phyloP scores from a whole-genome alignment of 768 basidiomycete species.

The Tulasnella sp. region DNA sequence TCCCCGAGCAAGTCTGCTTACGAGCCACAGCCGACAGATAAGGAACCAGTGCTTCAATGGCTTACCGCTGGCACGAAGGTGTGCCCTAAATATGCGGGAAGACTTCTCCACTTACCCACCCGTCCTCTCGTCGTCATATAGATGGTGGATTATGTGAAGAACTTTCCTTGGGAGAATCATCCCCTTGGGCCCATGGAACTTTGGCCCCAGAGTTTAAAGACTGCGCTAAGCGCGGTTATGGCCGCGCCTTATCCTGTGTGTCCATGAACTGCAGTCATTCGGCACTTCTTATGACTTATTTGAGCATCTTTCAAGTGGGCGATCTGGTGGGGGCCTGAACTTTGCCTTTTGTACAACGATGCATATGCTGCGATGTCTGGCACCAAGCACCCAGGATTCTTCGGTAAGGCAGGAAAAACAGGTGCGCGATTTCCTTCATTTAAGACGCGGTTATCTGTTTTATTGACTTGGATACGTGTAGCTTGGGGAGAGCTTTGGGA shows the following conservation, averaged over 20 bases:
- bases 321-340: slow-evolving; percentile 32
- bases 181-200: slow-evolving; percentile 25
- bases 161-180: slow-evolving; percentile 30
- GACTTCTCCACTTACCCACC: background rate
- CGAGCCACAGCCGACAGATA: background rate
- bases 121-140: background rate
- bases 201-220: slow-evolving; percentile 29
- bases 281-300: background rate
- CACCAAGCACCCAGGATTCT: slow-evolving; percentile 32
- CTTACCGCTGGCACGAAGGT: slow-evolving; percentile 8
- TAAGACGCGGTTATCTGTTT: background rate
- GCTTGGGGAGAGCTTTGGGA: slow-evolving; percentile 35
- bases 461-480: background rate
- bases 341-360: slow-evolving; percentile 32
- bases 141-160: slow-evolving; percentile 28
- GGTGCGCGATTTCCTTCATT: background rate
- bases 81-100: background rate
- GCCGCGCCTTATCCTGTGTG: slow-evolving; percentile 28
- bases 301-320: slow-evolving; percentile 25
- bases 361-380: slow-evolving; percentile 32
- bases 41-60: background rate
- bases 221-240: slow-evolving; percentile 25
- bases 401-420: slow-evolving; percentile 30
- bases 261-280: background rate
- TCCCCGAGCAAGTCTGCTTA: background rate